Evolutionary conservation across 495 filamentous ascomycete species (phyloP), one percentile per base, ranked within the genome.

Genomic region (Xylaria acuta): DNA sequence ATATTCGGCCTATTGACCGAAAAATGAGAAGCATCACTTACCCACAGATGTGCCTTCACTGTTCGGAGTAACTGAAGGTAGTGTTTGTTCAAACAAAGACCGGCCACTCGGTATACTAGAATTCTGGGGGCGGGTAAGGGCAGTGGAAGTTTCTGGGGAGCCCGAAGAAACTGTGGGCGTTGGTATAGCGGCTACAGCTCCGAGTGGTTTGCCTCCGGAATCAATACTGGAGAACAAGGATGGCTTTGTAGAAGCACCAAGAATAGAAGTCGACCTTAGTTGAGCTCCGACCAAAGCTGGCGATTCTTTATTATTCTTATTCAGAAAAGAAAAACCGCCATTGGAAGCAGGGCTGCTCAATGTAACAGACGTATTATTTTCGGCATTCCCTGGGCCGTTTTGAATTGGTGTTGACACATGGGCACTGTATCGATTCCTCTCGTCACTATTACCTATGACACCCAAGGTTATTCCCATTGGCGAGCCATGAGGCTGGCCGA

Each of bases 211-310:
- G 14, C n/a, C 59, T 56, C 30, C 18, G 51, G 12, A 18, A 41
- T n/a, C 16, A 30, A 7, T 49, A 25, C 12, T n/a, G 32, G 69
- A 41, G 38, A 41, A 67, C 30, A 60, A 47, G 20, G 51, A 36
- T 45, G 63, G 53, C 38, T 66, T 66, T 56, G 59, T 27, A 56
- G 20, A 51, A 45, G 38, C 20, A 45, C n/a, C 40, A 18, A 67
- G 22, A 4, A 8, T 6, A 5, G 53, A 60, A 18, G 14, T 18
- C 4, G n/a, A 20, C 6, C 6, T 34, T 58, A 43, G 16, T 20
- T 7, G 36, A 64, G 6, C 49, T 41, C 20, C 14, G 4, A 47
- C 5, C n/a, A 45, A 22, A 22, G 1, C 49, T 56, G 45, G 18
- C 6, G 30, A 45, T 38, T 72, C 67, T 25, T 62, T 34, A 1